Percentiles rank a stretch among this genome's conserved stretches.
phyloP scores from a whole-genome alignment of 805 yeast genomes.

The Saccharomycopsis sp. region DNA sequence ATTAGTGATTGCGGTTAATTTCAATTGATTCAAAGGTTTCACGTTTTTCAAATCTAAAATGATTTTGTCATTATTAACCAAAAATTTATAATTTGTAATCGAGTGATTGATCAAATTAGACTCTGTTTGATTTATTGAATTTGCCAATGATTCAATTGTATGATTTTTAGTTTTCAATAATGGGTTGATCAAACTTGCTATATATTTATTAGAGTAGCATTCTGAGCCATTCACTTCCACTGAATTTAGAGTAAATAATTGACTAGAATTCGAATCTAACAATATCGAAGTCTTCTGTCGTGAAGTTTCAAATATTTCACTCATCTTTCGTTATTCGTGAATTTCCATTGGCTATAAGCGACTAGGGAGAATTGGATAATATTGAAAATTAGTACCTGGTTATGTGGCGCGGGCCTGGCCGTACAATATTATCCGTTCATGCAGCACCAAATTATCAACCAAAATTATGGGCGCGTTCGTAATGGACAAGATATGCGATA shows the following conservation, averaged over 20 bases:
- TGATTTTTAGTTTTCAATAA: not conserved
- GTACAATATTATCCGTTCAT: no score
- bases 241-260: not conserved
- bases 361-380: no score
- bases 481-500: no score
- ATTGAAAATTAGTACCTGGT: no score
- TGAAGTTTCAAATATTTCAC: no score
- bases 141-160: conserved; percentile 10
- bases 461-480: no score
- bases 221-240: conserved; percentile 11
- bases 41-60: not conserved
- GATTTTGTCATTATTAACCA: not conserved
- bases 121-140: conserved; percentile 2
- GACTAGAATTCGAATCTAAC: conserved; percentile 3
- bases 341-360: no score
- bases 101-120: not conserved
- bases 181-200: conserved; percentile 8
- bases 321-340: no score
- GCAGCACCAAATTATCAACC: no score
- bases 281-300: no score
- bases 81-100: not conserved
- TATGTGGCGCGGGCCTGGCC: no score
- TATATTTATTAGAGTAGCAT: not conserved
- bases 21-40: not conserved
- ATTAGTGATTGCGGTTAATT: conserved; percentile 9